Conservation (phyloP, 2,329 filamentous ascomycete species). For the Cordyceps farinosa region DNA sequence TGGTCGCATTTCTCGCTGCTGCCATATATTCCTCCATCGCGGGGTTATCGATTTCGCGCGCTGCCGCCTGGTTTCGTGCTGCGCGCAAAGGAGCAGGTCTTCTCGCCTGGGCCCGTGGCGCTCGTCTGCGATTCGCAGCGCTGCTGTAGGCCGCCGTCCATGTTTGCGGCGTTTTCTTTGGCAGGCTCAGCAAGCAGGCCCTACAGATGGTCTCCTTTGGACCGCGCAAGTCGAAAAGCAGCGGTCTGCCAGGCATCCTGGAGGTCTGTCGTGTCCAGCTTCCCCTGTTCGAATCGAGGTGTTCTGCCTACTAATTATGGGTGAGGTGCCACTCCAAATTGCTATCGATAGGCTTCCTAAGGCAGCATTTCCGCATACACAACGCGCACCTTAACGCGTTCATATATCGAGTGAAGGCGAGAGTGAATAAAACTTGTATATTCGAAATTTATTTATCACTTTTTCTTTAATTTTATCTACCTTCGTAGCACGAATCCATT, state of each 20-base stretch:
- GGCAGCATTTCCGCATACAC: conserved; percentile 9
- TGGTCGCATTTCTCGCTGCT: neutral
- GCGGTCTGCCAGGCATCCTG: conserved; percentile 27
- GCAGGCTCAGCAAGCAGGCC: conserved; percentile 33
- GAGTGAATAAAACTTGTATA: neutral
- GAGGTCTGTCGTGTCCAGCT: conserved; percentile 7
- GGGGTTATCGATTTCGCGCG: neutral
- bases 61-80: neutral
- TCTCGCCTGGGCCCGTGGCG: conserved; percentile 19
- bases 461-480: neutral
- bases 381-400: conserved; percentile 14
- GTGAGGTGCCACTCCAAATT: conserved; percentile 3
- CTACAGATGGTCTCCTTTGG: conserved; percentile 37
- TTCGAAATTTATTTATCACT: conserved; percentile 1
- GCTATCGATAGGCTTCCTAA: conserved; percentile 13
- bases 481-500: neutral
- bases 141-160: conserved; percentile 35
- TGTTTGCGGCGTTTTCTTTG: conserved; percentile 26
- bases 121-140: conserved; percentile 25
- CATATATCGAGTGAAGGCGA: neutral
- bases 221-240: conserved; percentile 33
- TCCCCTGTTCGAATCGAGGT: conserved; percentile 9
- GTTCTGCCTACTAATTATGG: neutral
- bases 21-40: conserved; percentile 6
- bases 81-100: conserved; percentile 3